These are phyloP conservation scores for Botrytis paeoniae DNA, from an alignment of 2,329 filamentous ascomycete genomes.

Conservation along the genomic window DNA sequence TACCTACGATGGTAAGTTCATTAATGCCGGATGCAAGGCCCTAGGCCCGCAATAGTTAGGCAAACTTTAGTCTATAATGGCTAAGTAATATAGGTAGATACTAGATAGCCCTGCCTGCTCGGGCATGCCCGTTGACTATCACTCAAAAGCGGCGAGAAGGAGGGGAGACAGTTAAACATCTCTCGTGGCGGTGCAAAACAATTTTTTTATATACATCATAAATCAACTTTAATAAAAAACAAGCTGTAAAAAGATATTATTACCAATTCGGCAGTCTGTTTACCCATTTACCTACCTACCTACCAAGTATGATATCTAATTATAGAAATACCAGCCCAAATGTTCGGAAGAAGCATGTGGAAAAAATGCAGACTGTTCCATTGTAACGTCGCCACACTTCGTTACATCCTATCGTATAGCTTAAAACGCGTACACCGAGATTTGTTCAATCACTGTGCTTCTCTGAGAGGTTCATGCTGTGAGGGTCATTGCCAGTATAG, in stretches of 20 bases:
- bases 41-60: background rate
- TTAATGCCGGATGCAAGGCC: background rate
- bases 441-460: background rate
- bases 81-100: background rate
- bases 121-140: constrained; percentile 12
- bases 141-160: constrained; percentile 9
- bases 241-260: background rate
- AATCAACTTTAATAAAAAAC: background rate
- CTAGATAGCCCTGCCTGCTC: constrained; percentile 1
- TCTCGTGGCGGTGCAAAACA: constrained; percentile 15
- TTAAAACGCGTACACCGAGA: constrained; percentile 18
- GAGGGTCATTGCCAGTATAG: constrained; percentile 6
- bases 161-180: background rate
- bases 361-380: background rate
- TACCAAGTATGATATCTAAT: background rate
- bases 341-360: constrained; percentile 1
- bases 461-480: constrained; percentile 19
- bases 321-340: constrained; percentile 15
- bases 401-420: constrained; percentile 7
- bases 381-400: constrained; percentile 17
- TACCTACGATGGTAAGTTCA: background rate
- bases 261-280: background rate
- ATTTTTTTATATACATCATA: background rate
- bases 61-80: background rate
- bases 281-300: background rate